These are phyloP conservation scores for Plectosphaerella plurivora DNA, from an alignment of 2,329 filamentous ascomycete species.

Conservation along the genomic window DNA sequence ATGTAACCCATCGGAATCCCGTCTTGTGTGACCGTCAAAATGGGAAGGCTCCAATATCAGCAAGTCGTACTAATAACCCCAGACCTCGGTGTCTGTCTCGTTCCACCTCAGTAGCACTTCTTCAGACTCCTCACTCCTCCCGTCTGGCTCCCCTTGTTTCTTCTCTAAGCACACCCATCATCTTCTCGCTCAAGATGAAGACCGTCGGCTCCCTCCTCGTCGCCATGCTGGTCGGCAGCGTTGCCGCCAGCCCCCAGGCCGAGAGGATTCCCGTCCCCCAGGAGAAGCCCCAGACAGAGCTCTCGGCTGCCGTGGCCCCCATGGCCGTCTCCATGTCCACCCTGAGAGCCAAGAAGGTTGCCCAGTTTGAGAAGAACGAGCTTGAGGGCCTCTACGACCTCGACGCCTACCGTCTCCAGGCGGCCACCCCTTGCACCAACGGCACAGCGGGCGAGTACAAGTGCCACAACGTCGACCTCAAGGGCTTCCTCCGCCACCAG, in stretches of 20 bases:
- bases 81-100: too few relatives aligned
- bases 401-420: background rate
- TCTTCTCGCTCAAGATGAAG: background rate
- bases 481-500: constrained; percentile 31
- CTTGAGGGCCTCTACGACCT: background rate
- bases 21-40: too few relatives aligned
- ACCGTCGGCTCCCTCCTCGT: background rate
- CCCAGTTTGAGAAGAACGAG: background rate
- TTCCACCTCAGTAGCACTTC: too few relatives aligned
- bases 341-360: background rate
- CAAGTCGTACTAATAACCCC: too few relatives aligned
- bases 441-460: constrained; percentile 28
- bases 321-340: background rate
- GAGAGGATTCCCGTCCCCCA: background rate
- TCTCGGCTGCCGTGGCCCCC: background rate
- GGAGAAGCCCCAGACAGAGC: background rate
- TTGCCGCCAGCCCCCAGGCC: background rate
- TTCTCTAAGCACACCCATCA: background rate
- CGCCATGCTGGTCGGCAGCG: background rate
- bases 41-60: too few relatives aligned
- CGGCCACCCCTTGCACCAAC: constrained; percentile 18
- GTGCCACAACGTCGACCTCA: constrained; percentile 29
- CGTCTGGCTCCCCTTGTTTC: too few relatives aligned
- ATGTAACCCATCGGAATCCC: too few relatives aligned
- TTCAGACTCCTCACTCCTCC: too few relatives aligned